Evolutionary conservation across 495 filamentous ascomycete species (phyloP), one percentile per base, ranked within the genome.

Genomic region (Pseudevernia furfuracea): DNA sequence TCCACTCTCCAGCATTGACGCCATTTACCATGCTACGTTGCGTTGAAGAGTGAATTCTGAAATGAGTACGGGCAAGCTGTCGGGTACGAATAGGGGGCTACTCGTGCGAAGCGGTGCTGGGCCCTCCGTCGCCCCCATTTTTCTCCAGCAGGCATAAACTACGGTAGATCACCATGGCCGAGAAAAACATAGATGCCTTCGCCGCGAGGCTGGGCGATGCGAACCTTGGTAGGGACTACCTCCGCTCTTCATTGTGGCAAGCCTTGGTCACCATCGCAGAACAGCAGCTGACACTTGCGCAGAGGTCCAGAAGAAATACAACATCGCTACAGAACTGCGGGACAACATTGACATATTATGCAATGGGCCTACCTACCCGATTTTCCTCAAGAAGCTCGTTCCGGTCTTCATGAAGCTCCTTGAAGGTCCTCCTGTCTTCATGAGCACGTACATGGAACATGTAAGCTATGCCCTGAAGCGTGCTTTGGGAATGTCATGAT

Each of bases 321-420:
- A 89, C 72, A 81, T 88, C 61, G 89, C 91, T 49, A 84, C 85
- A 62, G 86, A 93, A 68, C 75, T 96, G 67, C 87, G 92, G 69
- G 92, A 97, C 76, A 89, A 80, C 68, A 88, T 95, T 67, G 92
- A 97, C 66, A 81, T 83, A 60, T 84, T 85, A 67, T 86, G 80
- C 74, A 82, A 82, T 56, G 81, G 83, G 61, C 73, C 80, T 61
- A 79, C 76, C 65, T 97, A 97, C 72, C 77, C 82, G 23, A 75
- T 78, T 41, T 97, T 97, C 72, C 81, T 97, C 65, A 82, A 86
- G 68, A 89, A 89, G 76, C 76, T 97, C 68, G 87, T 96, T 77
- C 95, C 95, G 19, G 80, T 95, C n/a, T 91, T 97, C 76, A 81
- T 91, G 73, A 84, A 84, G 66, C 88, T 97, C 38, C 76, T 99